Percentiles rank a stretch among this genome's conserved stretches.
Conservation (phyloP, 257 asterid species). For the Verbascum thapsus region DNA sequence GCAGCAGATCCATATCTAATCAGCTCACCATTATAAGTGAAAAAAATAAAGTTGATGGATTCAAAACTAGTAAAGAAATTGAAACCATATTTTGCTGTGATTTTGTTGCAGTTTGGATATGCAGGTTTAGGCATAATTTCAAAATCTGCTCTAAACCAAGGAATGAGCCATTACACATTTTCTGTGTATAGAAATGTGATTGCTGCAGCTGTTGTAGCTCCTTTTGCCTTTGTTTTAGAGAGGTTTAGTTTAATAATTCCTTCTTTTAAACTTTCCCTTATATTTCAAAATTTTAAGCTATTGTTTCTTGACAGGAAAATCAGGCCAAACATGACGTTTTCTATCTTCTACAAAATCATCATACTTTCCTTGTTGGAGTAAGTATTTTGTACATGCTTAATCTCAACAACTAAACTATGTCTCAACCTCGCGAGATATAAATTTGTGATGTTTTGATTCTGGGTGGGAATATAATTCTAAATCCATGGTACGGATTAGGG, state of each 20-base stretch:
- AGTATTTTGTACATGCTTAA: not conserved
- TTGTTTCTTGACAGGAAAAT: slow-evolving; percentile 56
- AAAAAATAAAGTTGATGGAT: slow-evolving; percentile 24
- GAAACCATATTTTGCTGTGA: slow-evolving; percentile 56
- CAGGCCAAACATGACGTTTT: slow-evolving; percentile 75
- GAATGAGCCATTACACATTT: slow-evolving; percentile 63
- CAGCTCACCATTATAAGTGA: no score
- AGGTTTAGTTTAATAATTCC: no score
- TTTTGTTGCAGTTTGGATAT: slow-evolving; percentile 58
- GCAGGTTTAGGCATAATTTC: slow-evolving; percentile 69
- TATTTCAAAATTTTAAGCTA: slow-evolving; percentile 1
- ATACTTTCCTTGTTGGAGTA: slow-evolving; percentile 71
- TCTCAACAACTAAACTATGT: no score
- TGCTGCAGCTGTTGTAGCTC: slow-evolving; percentile 57
- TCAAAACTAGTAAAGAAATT: slow-evolving; percentile 28
- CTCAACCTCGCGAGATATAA: no score
- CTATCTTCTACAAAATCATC: slow-evolving; percentile 53
- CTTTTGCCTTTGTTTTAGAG: slow-evolving; percentile 64
- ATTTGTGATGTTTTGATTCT: no score
- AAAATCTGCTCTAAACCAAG: slow-evolving; percentile 60
- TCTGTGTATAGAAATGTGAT: slow-evolving; percentile 59
- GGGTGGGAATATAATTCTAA: no score
- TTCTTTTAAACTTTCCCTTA: no score
- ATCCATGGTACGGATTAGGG: no score
- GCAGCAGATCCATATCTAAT: no score